phyloP scores from a whole-genome alignment of 2,329 filamentous ascomycete genomes.

The Metarhizium sp. region DNA sequence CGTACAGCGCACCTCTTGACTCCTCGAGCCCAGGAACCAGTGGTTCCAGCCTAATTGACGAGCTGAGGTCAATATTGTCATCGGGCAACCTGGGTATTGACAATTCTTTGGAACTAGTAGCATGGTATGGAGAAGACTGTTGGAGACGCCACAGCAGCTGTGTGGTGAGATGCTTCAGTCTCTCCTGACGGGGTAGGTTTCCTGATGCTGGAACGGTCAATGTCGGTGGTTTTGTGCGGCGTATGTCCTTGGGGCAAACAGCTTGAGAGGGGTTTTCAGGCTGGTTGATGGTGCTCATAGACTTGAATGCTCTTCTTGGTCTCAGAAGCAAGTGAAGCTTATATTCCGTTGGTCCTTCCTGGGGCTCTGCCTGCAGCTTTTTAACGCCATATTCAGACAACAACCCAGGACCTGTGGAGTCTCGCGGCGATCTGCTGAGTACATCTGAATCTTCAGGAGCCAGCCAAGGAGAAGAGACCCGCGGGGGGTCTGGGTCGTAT shows the following conservation, averaged over 20 bases:
- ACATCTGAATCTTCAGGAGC: slow-evolving; percentile 36
- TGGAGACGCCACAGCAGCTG: slow-evolving; percentile 92
- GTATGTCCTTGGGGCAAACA: slow-evolving; percentile 2
- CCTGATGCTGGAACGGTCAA: slow-evolving; percentile 33
- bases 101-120: slow-evolving; percentile 65
- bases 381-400: slow-evolving; percentile 57
- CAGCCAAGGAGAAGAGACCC: slow-evolving; percentile 87
- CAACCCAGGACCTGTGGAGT: slow-evolving; percentile 24
- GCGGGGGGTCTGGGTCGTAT: slow-evolving; percentile 77
- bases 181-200: slow-evolving; percentile 66
- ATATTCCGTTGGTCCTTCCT: slow-evolving; percentile 92
- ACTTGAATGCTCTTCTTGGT: slow-evolving; percentile 63
- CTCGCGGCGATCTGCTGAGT: slow-evolving; percentile 23
- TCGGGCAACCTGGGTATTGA: slow-evolving; percentile 70
- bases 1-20: slow-evolving; percentile 86
- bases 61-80: slow-evolving; percentile 36
- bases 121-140: slow-evolving; percentile 87
- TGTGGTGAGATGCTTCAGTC: slow-evolving; percentile 85
- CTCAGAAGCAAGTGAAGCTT: slow-evolving; percentile 85
- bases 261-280: slow-evolving; percentile 2
- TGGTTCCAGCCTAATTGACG: slow-evolving; percentile 40
- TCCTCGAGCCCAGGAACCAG: slow-evolving; percentile 78
- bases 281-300: slow-evolving; percentile 49
- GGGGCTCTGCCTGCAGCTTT: slow-evolving; percentile 79
- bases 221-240: slow-evolving; percentile 10